Conservation (phyloP, 148 eudicot genomes). For the Rhododendron simsii region DNA sequence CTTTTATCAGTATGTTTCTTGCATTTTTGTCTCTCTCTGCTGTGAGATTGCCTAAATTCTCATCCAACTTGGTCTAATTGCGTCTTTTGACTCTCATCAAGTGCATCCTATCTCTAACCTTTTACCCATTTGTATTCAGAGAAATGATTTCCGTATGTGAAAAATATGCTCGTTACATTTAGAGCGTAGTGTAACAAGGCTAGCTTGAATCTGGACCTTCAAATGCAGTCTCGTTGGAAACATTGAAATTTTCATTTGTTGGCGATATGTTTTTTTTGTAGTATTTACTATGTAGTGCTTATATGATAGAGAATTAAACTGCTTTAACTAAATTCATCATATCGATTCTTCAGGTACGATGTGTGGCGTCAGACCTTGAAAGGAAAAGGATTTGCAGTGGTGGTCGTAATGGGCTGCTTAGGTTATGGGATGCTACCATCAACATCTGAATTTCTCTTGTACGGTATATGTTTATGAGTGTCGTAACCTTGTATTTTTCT, state of each 20-base stretch:
- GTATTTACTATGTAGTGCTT: not conserved
- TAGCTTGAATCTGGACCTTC: not conserved
- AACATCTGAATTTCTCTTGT: slow-evolving; percentile 47
- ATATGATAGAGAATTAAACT: not conserved
- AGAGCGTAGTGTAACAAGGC: not conserved
- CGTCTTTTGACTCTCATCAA: not conserved
- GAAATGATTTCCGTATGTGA: not conserved
- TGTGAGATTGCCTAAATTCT: not conserved
- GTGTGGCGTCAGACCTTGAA: slow-evolving; percentile 82
- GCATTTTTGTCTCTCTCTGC: not conserved
- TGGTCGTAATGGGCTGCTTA: slow-evolving; percentile 85
- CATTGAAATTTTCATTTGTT: not conserved
- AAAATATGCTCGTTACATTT: not conserved
- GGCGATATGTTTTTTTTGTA: too few species aligned
- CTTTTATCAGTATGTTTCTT: not conserved
- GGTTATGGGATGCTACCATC: slow-evolving; percentile 97
- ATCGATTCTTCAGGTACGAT: slow-evolving; percentile 47
- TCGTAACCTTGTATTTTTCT: slow-evolving; percentile 5
- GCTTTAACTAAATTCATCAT: not conserved
- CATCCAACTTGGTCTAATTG: not conserved
- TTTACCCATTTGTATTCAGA: not conserved
- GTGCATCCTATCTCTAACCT: not conserved
- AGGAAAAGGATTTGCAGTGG: slow-evolving; percentile 96
- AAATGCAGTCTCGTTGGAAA: not conserved
- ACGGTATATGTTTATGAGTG: slow-evolving; percentile 7